Evolutionary conservation across 305 asterid genomes (phyloP).

Genomic region (Coffea humblotiana): DNA sequence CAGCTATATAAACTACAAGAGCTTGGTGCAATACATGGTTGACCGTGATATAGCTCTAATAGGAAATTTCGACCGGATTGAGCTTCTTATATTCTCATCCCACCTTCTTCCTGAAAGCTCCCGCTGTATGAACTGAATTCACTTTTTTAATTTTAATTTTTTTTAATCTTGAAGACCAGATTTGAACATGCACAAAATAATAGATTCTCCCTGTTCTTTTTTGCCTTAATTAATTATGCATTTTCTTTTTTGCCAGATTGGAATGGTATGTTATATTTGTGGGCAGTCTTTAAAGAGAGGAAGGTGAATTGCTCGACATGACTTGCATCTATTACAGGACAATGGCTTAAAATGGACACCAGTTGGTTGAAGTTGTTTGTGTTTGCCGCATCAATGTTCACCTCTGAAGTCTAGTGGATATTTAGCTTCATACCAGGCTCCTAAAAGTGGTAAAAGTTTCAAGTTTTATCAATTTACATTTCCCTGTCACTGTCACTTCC

Average conservation of each 20-base stretch:
- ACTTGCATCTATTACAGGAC: not conserved
- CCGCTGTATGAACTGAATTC: conserved; percentile 51
- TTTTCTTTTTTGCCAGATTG: conserved; percentile 60
- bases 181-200: not conserved
- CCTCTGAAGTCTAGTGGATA: not conserved
- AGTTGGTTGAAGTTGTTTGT: not conserved
- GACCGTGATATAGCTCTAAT: conserved; percentile 77
- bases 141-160: not conserved
- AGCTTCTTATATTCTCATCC: conserved; percentile 89
- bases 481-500: not conserved
- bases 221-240: not conserved
- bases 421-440: not conserved
- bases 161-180: not conserved
- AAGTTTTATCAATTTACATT: not conserved
- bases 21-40: conserved; percentile 70
- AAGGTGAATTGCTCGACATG: conserved; percentile 8
- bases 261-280: conserved; percentile 80
- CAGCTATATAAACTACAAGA: conserved; percentile 79
- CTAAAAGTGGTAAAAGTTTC: not conserved
- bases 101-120: conserved; percentile 73
- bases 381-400: not conserved
- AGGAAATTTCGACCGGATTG: conserved; percentile 66
- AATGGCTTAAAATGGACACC: not conserved
- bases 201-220: not conserved
- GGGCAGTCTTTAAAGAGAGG: conserved; percentile 85